A percentile compares a stretch with the other conserved stretches of the same genome.
Conservation (phyloP, 2,329 filamentous ascomycete genomes). For the Cladosporium sp. region DNA sequence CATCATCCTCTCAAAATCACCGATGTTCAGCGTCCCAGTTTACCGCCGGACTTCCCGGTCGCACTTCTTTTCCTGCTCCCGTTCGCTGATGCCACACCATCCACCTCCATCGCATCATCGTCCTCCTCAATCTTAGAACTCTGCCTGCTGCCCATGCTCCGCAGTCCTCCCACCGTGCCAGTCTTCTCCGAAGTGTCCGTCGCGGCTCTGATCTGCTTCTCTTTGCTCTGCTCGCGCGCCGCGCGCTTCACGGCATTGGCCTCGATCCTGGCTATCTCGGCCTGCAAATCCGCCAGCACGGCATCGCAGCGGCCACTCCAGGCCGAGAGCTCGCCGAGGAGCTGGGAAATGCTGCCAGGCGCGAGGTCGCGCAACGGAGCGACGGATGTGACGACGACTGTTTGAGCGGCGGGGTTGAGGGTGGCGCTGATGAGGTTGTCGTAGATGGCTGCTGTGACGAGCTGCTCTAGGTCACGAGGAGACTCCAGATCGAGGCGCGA, state of each 20-base stretch:
- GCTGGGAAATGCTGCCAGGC: conserved; percentile 67
- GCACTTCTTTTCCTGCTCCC: conserved; percentile 20
- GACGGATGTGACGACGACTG: conserved; percentile 76
- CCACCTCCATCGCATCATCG: conserved; percentile 38
- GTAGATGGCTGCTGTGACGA: conserved; percentile 87
- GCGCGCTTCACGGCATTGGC: conserved; percentile 42
- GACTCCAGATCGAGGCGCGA: conserved; percentile 65
- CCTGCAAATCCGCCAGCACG: conserved; percentile 73
- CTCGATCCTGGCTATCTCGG: conserved; percentile 69
- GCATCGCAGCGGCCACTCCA: conserved; percentile 79
- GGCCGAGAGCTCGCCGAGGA: conserved; percentile 66
- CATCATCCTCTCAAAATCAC: not conserved
- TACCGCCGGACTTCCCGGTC: conserved; percentile 11
- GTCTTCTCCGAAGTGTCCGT: conserved; percentile 28
- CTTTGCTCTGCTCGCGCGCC: conserved; percentile 45
- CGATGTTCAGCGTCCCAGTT: not conserved
- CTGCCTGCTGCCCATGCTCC: conserved; percentile 20
- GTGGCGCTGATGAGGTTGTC: conserved; percentile 77
- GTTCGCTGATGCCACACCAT: conserved; percentile 22
- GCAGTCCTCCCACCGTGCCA: conserved; percentile 15
- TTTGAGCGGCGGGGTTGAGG: conserved; percentile 74
- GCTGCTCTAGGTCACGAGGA: conserved; percentile 72
- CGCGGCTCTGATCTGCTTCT: conserved; percentile 40
- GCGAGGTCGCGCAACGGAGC: conserved; percentile 83
- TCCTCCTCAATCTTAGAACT: conserved; percentile 23